A percentile compares a stretch with the other conserved stretches of the same genome.
Conservation (phyloP, 768 basidiomycete species). For the Flagelloscypha sp. region DNA sequence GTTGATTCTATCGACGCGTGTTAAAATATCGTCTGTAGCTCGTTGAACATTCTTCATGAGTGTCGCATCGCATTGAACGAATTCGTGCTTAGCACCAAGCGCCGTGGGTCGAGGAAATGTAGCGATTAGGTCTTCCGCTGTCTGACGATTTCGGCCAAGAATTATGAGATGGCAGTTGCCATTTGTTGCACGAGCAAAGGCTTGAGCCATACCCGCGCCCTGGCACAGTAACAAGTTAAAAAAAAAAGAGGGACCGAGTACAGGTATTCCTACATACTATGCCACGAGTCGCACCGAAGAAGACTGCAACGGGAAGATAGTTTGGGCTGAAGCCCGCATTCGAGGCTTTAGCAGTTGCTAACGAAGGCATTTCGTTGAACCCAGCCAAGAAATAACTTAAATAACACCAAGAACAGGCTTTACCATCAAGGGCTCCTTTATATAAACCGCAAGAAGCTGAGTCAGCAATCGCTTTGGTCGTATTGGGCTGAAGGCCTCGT, state of each 20-base stretch:
- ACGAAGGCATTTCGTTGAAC: constrained; percentile 7
- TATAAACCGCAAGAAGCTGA: no score
- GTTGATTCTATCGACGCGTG: constrained; percentile 29
- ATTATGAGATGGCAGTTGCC: constrained; percentile 29
- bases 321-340: constrained; percentile 9
- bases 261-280: no score
- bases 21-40: constrained; percentile 20
- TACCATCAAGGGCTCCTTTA: no score
- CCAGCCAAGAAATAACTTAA: no score
- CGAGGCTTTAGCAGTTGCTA: constrained; percentile 9
- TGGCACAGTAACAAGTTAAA: no score
- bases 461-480: no score
- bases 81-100: constrained; percentile 16
- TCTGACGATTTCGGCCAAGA: constrained; percentile 25
- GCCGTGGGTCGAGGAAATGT: constrained; percentile 17
- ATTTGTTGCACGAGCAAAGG: constrained; percentile 24
- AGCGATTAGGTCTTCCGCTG: constrained; percentile 23
- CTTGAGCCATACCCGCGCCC: constrained; percentile 24
- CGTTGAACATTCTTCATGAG: constrained; percentile 22
- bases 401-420: no score
- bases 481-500: no score
- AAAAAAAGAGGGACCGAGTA: no score
- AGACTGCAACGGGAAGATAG: constrained; percentile 8
- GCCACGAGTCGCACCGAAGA: constrained; percentile 10
- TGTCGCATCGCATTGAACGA: constrained; percentile 17